Base-by-base conservation (phyloP, 2,329 filamentous ascomycete genomes). In the Whalleya microplaca region DNA sequence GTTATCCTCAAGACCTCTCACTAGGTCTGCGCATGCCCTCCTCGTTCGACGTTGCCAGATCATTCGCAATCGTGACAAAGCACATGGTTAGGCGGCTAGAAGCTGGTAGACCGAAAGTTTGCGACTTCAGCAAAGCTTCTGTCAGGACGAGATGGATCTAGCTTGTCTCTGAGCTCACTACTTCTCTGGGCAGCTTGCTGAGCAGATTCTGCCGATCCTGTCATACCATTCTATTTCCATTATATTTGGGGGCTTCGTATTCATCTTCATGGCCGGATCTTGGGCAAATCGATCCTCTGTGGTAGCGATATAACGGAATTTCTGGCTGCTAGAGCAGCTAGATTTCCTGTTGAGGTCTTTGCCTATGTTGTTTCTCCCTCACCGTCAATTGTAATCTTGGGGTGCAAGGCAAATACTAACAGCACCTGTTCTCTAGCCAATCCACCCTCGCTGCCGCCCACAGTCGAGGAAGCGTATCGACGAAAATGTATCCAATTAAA, bases 401-500 rank as follows among this genome's bases (percentile, higher is more conserved):
- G 53, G 47, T 27, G 27, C 52, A 47, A 41, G 37, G 27, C 16
- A 14, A 66, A 72, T 52, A 58, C 72, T 66, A 75, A 79, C 64
- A 67, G 43, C 52, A 2, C 27, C 12, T 21, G 43, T 63, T 65
- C 44, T 45, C 37, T 69, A 72, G 76, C 78, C 59, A 78, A 84
- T 52, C 84, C 84, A 27, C 84, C 85, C 16, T 76, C 84, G 41
- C 80, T 89, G 3, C 92, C 94, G 19, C 94, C 95, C 16, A 96
- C 92, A 16, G 92, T 98, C 61, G 94, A 99, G 76, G 89, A 94
- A 72, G 93, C 94, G 48, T 99, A 98, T 76, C 92, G 95, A 69
- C 86, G 91, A 63, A 98, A 99, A 85, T 98, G 94, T 75, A 92
- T 97, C 71, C 90, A 96, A 67, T 84, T 99, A 20, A 96, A 96